Evolutionary conservation across 805 yeast species (phyloP), one percentile per base, ranked within the genome.

Genomic region (Wickerhamiella dianesei): DNA sequence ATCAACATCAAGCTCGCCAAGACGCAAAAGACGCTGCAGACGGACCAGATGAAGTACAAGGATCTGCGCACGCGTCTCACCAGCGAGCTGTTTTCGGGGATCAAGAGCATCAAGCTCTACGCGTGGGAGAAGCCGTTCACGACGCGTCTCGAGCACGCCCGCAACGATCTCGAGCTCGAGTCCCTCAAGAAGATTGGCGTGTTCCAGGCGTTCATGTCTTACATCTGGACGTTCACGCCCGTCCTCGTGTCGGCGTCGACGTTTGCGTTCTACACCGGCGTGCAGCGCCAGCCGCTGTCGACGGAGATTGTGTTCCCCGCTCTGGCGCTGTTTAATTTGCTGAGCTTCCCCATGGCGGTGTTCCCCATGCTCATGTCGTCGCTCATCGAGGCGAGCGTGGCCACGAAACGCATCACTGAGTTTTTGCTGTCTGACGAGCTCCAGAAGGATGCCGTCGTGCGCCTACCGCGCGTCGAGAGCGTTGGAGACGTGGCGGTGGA

Each of bases 121-220:
- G 94, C 94, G 2, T 92, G 99, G 99, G 99, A 92, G 66, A 67
- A 62, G 29, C 94, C 97, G 2, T 87, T 85, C 61, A 75, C 76
- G 58, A 73, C 71, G 22, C 82, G 81, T 56, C 70, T 94, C 48
- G 76, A 76, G 53, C 67, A 78, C 58, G 94, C 89, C 19, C 81
- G 99, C 73, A 86, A 89, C 60, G 84, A 84, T 41, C 79, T 80
- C 56, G 96, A 88, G 64, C 74, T 88, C 62, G 71, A 71, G 25
- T 88, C 83, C 55, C 72, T 92, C 64, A 74, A 75, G 56, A 89
- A 95, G 1, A 63, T 79, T 41, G 73, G 83, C 29, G 74, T 71
- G 52, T 83, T 87, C 64, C 87, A 96, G 22, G 94, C 96, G 2
- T 71, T 86, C 48, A 74, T 96, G 5, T 71, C 88, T 45, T 92